These are phyloP conservation scores for Mortierella claussenii DNA, from an alignment of 192 early-diverging fungal genomes.

Conservation along the genomic window DNA sequence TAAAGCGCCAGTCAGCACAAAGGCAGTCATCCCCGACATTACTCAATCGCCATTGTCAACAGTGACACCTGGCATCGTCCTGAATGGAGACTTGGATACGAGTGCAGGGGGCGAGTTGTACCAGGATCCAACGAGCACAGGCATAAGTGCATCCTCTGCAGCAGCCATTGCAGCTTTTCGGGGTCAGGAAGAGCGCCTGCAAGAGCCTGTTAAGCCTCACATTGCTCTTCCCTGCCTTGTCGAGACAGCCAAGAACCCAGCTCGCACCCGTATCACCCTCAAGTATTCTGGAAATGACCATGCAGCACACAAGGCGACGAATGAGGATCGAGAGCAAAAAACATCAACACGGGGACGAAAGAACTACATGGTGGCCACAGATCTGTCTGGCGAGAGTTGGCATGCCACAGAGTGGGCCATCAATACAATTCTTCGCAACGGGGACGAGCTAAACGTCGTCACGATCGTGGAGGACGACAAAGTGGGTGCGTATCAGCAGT, in stretches of 20 bases:
- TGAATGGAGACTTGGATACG: neutral
- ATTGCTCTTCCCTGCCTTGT: slow-evolving; percentile 44
- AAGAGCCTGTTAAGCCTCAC: slow-evolving; percentile 46
- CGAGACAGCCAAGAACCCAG: slow-evolving; percentile 48
- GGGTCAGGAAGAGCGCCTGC: slow-evolving; percentile 32
- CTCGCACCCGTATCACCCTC: slow-evolving; percentile 43
- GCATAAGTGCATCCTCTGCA: neutral
- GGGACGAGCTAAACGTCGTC: slow-evolving; percentile 58
- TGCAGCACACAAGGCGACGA: neutral
- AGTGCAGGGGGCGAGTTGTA: no score
- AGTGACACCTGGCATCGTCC: neutral
- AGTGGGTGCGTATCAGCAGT: slow-evolving; percentile 25
- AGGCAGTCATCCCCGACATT: neutral
- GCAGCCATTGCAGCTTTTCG: neutral
- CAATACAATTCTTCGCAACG: slow-evolving; percentile 59
- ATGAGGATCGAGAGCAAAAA: slow-evolving; percentile 16
- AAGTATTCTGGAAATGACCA: slow-evolving; percentile 41
- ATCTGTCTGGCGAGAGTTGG: slow-evolving; percentile 63
- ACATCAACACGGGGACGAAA: slow-evolving; percentile 36
- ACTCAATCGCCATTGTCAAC: neutral
- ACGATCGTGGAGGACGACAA: slow-evolving; percentile 58
- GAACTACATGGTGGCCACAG: slow-evolving; percentile 60
- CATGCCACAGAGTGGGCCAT: slow-evolving; percentile 65
- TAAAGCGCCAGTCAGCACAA: neutral
- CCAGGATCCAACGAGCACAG: slow-evolving; percentile 19